Base-by-base conservation (phyloP, 176 grass and related monocot species). In the Carex myosuroides region DNA sequence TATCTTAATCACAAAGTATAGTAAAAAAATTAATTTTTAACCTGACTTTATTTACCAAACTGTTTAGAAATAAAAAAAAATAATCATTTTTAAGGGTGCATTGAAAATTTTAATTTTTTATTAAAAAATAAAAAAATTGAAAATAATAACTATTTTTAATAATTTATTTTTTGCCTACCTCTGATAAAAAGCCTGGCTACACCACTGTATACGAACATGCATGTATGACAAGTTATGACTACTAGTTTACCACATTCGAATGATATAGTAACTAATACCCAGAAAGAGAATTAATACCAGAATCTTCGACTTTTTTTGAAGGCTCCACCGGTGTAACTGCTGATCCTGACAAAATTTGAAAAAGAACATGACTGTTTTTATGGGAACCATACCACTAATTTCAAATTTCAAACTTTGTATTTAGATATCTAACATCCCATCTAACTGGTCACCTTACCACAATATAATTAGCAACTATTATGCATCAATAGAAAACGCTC, bases 221-320 rank as follows among this genome's bases (percentile, higher is more conserved):
- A 76, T 76, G 72, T 30, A 6, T 1, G 2, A 76, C 4, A 55
- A 76, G 16, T 55, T 76, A 55, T 46, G 42, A 76, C 17, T 76
- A 76, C 54, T 30, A 70, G 22, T 76, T 20, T 55, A 76, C 8
- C 48, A 55, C 72, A 46, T 44, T 35, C 3, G 3, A 73, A 7
- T 12, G 7, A 53, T 53, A 70, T 8, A 24, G 70, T 53, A 77
- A 77, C 12, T 54, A 55, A 54, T 16, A 76, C 21, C 71, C 48
- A 76, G 22, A 26, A 17, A 30, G 12, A 32, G 22, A 58, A 64
- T 83, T 29, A 2, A 37, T 83, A 83, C 80, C 80, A 29, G 80
- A 64, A 68, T 83, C 80, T 66, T 68, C 33, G 13, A 83, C 7
- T 35, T 83, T 83, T 30, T 54, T 83, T 11, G 80, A 83, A 83